Percentiles rank a stretch among this genome's conserved stretches.
phyloP scores from a whole-genome alignment of 2,329 filamentous ascomycete genomes.

The Alternaria atra region DNA sequence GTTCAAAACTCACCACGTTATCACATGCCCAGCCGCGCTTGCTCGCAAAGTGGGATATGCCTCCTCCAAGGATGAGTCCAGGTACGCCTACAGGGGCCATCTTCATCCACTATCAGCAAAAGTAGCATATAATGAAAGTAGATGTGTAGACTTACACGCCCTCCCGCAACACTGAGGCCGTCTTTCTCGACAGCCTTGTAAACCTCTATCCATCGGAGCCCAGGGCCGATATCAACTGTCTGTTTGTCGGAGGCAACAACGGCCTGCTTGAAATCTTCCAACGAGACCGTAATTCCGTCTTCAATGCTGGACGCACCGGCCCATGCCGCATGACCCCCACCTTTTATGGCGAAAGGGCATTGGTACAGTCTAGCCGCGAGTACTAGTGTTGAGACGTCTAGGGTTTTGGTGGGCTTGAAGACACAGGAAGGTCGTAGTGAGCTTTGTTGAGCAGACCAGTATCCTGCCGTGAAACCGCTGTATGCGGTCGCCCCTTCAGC shows the following conservation, averaged over 20 bases:
- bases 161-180: conserved; percentile 36
- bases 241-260: conserved; percentile 33
- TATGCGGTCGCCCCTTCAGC: conserved; percentile 15
- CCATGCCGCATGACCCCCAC: conserved; percentile 54
- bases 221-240: conserved; percentile 36
- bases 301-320: conserved; percentile 53
- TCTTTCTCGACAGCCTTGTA: conserved; percentile 37
- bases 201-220: conserved; percentile 40
- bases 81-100: conserved; percentile 37
- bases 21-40: conserved; percentile 39
- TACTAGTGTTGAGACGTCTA: conserved; percentile 23
- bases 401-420: conserved; percentile 23
- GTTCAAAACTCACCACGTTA: conserved; percentile 35
- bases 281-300: conserved; percentile 55
- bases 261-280: conserved; percentile 44
- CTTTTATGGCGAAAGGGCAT: conserved; percentile 54
- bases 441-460: conserved; percentile 39
- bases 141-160: conserved; percentile 17
- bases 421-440: conserved; percentile 31
- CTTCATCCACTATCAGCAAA: neutral
- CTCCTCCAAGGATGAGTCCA: conserved; percentile 39
- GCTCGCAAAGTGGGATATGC: conserved; percentile 32
- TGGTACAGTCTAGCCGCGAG: conserved; percentile 24
- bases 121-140: too few species aligned
- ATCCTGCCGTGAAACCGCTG: conserved; percentile 13